phyloP scores from a whole-genome alignment of 257 asterid species.

The Rauvolfia tetraphylla region DNA sequence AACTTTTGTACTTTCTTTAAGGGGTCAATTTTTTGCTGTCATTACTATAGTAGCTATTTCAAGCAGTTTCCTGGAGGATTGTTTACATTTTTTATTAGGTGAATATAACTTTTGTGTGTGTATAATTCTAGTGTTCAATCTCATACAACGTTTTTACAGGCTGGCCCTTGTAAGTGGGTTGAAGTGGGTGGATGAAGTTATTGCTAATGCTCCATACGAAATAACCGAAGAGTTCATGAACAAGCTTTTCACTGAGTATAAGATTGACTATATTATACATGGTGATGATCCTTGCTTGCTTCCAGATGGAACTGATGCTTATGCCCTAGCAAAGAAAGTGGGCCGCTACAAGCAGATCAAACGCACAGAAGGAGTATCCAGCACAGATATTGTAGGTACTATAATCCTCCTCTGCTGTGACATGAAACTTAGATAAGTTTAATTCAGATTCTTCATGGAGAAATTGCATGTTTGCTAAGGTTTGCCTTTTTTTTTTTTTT shows the following conservation, averaged over 20 bases:
- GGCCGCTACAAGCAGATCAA: conserved; percentile 97
- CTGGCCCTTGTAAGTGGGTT: conserved; percentile 86
- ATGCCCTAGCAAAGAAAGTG: conserved; percentile 83
- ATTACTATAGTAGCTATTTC: background rate
- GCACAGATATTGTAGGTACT: conserved; percentile 98
- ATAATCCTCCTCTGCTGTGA: conserved; percentile 32
- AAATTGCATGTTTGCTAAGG: conserved; percentile 1
- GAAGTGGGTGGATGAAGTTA: conserved; percentile 98
- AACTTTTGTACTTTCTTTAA: background rate
- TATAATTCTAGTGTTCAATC: conserved; percentile 22
- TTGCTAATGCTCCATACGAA: conserved; percentile 84
- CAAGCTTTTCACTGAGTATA: conserved; percentile 75
- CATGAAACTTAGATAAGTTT: background rate
- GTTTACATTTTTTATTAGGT: conserved; percentile 4
- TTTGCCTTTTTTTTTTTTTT: background rate
- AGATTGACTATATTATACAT: conserved; percentile 83
- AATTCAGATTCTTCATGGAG: background rate
- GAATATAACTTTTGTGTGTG: background rate
- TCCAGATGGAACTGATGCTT: conserved; percentile 96
- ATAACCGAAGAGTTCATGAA: conserved; percentile 88
- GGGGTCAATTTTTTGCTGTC: background rate
- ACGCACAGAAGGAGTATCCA: conserved; percentile 98
- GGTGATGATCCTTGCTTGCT: conserved; percentile 98
- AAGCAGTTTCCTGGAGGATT: background rate
- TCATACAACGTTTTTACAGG: conserved; percentile 46